Conservation (phyloP, 2,329 filamentous ascomycete species). For the Botrytis aclada region DNA sequence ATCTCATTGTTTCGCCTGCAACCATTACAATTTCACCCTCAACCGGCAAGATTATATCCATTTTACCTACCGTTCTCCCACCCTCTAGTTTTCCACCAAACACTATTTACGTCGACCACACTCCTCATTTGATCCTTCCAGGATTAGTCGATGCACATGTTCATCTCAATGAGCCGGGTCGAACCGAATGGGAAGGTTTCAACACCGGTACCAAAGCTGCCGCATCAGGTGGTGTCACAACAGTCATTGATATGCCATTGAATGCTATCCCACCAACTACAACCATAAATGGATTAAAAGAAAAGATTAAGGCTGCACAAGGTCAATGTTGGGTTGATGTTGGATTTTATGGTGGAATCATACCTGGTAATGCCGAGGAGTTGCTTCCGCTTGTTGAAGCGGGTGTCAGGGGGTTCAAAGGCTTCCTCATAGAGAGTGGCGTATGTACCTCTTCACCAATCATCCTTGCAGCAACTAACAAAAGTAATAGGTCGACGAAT, state of each 20-base stretch:
- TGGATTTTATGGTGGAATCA: slow-evolving; percentile 94
- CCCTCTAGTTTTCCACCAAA: slow-evolving; percentile 68
- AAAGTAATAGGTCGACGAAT: slow-evolving; percentile 74
- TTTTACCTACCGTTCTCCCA: slow-evolving; percentile 73
- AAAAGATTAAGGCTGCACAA: slow-evolving; percentile 79
- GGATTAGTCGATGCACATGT: slow-evolving; percentile 96
- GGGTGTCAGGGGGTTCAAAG: slow-evolving; percentile 94
- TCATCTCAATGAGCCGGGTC: slow-evolving; percentile 93
- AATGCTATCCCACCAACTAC: slow-evolving; percentile 97
- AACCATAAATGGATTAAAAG: slow-evolving; percentile 74
- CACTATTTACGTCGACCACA: slow-evolving; percentile 77
- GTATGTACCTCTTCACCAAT: slow-evolving; percentile 51
- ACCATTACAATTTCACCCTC: slow-evolving; percentile 74
- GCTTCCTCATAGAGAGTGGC: slow-evolving; percentile 94
- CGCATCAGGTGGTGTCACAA: slow-evolving; percentile 93
- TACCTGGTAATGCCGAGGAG: slow-evolving; percentile 82
- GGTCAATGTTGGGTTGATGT: slow-evolving; percentile 98
- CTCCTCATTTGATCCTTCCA: slow-evolving; percentile 78
- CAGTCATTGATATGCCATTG: slow-evolving; percentile 94
- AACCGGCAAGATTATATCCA: slow-evolving; percentile 80
- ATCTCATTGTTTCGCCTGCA: slow-evolving; percentile 67
- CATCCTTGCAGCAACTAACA: slow-evolving; percentile 22
- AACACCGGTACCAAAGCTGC: slow-evolving; percentile 91
- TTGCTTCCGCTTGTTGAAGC: slow-evolving; percentile 76
- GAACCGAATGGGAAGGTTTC: slow-evolving; percentile 98